Percentiles rank a stretch among this genome's conserved stretches.
Conservation (phyloP, 176 grass and related monocot species). For the Thinopyrum elongatum region DNA sequence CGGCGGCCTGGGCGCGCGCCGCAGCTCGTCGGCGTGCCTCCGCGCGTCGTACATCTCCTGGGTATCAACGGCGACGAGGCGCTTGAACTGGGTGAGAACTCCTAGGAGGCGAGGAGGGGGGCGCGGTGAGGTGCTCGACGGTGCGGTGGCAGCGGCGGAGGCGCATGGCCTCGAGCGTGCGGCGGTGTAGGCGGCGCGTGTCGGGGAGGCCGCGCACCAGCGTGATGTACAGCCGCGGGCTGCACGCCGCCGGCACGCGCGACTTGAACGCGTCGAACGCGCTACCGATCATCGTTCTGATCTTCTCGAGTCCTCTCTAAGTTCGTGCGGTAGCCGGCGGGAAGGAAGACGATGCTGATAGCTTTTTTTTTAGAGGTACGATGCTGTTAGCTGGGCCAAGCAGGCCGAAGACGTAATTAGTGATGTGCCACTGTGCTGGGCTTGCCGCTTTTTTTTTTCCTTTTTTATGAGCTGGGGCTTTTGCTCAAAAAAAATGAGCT, state of each 20-base stretch:
- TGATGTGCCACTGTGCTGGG: too few relatives aligned
- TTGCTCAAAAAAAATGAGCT: too few relatives aligned
- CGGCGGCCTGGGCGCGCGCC: conserved; percentile 67
- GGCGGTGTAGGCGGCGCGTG: conserved; percentile 77
- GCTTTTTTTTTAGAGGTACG: too few relatives aligned
- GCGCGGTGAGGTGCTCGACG: not conserved
- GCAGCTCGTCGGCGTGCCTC: conserved; percentile 63
- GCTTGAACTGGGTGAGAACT: conserved; percentile 85
- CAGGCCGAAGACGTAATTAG: not conserved
- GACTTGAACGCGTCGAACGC: not conserved
- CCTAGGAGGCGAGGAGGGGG: conserved; percentile 72
- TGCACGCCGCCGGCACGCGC: conserved; percentile 57
- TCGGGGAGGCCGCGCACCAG: conserved; percentile 75
- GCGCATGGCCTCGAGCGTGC: conserved; percentile 92
- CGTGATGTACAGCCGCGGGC: conserved; percentile 75
- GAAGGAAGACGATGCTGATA: too few relatives aligned
- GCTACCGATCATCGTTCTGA: conserved; percentile 55
- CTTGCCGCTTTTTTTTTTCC: too few relatives aligned
- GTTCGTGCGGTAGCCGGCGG: too few relatives aligned
- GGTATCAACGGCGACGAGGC: conserved; percentile 82
- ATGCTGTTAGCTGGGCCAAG: not conserved
- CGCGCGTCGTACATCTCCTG: conserved; percentile 71
- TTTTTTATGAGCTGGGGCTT: too few relatives aligned
- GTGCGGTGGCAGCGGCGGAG: conserved; percentile 87
- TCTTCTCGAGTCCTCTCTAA: too few relatives aligned